Evolutionary conservation across 2,329 filamentous ascomycete genomes (phyloP).

Genomic region (Epichloe elymi): DNA sequence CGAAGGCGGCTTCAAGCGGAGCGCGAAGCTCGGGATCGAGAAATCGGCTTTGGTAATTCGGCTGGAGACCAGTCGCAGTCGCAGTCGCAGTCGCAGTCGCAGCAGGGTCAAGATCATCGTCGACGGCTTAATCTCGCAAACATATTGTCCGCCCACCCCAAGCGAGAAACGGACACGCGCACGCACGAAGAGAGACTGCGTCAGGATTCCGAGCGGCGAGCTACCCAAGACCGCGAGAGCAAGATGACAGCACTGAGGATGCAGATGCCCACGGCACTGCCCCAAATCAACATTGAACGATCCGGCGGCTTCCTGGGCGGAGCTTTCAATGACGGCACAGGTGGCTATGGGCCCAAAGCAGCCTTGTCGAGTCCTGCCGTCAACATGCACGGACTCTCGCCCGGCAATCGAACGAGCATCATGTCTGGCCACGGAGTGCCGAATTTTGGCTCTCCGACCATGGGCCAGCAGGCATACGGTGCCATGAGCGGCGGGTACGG

Average conservation of each 20-base stretch:
- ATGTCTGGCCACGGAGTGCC: slow-evolving; percentile 17
- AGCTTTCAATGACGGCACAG: slow-evolving; percentile 40
- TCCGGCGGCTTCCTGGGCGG: slow-evolving; percentile 37
- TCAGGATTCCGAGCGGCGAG: slow-evolving; percentile 27
- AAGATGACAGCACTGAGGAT: slow-evolving; percentile 35
- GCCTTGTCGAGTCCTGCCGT: slow-evolving; percentile 16
- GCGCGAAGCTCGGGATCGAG: slow-evolving; percentile 47
- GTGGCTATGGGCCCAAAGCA: slow-evolving; percentile 20
- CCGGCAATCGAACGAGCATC: slow-evolving; percentile 17
- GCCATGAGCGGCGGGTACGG: slow-evolving; percentile 11
- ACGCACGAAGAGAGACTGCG: slow-evolving; percentile 27
- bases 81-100: slow-evolving; percentile 8
- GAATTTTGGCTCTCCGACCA: background rate
- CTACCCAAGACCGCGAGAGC: slow-evolving; percentile 29
- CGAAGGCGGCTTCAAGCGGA: slow-evolving; percentile 60
- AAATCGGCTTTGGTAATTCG: slow-evolving; percentile 29
- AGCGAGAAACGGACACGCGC: slow-evolving; percentile 26
- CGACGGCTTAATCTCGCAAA: slow-evolving; percentile 44
- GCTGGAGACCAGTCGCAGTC: slow-evolving; percentile 9
- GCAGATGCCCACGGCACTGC: slow-evolving; percentile 34
- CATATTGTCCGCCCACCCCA: slow-evolving; percentile 34
- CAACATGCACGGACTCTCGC: slow-evolving; percentile 14
- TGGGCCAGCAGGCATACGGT: slow-evolving; percentile 13
- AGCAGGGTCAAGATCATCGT: slow-evolving; percentile 8
- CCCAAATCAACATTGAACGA: slow-evolving; percentile 16